Percentiles rank a stretch among this genome's conserved stretches.
phyloP scores from a whole-genome alignment of 192 early-diverging fungal species.

The Coemansia sp. region DNA sequence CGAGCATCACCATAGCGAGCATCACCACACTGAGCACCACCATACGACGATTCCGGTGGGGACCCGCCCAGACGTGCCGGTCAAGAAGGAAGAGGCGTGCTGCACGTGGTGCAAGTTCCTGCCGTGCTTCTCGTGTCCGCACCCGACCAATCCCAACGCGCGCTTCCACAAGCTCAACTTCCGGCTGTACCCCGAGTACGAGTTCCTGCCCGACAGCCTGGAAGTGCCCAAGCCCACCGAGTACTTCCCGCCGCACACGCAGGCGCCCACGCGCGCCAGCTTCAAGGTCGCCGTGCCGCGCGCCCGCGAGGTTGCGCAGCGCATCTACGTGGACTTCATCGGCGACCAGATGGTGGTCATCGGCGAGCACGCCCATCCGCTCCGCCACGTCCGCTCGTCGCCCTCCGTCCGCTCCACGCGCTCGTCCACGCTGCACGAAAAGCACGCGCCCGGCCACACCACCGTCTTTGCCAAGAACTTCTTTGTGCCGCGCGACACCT shows the following conservation, averaged over 20 bases:
- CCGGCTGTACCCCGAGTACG: constrained; percentile 50
- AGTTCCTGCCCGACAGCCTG: constrained; percentile 40
- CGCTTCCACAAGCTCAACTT: constrained; percentile 48
- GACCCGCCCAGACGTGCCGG: constrained; percentile 16
- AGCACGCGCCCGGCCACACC: not conserved
- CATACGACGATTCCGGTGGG: constrained; percentile 33
- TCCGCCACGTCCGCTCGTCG: constrained; percentile 4
- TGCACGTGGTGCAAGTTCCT: constrained; percentile 54
- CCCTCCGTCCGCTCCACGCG: constrained; percentile 29
- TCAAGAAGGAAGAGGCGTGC: constrained; percentile 37
- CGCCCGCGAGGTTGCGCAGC: constrained; percentile 25
- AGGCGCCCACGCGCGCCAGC: constrained; percentile 25
- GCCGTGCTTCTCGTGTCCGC: constrained; percentile 42
- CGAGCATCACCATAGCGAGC: constrained; percentile 12
- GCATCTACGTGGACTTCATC: constrained; percentile 51
- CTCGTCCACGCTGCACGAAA: constrained; percentile 17
- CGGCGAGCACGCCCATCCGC: constrained; percentile 33
- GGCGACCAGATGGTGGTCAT: constrained; percentile 50
- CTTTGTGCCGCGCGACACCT: constrained; percentile 49
- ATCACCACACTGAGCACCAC: constrained; percentile 13
- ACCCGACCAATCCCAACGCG: constrained; percentile 45
- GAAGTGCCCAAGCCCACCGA: constrained; percentile 30
- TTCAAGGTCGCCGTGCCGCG: constrained; percentile 39
- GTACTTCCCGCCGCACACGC: constrained; percentile 48
- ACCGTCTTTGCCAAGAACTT: constrained; percentile 50